Evolutionary conservation across 2,329 filamentous ascomycete species (phyloP).

Genomic region (Venturia pyrina): DNA sequence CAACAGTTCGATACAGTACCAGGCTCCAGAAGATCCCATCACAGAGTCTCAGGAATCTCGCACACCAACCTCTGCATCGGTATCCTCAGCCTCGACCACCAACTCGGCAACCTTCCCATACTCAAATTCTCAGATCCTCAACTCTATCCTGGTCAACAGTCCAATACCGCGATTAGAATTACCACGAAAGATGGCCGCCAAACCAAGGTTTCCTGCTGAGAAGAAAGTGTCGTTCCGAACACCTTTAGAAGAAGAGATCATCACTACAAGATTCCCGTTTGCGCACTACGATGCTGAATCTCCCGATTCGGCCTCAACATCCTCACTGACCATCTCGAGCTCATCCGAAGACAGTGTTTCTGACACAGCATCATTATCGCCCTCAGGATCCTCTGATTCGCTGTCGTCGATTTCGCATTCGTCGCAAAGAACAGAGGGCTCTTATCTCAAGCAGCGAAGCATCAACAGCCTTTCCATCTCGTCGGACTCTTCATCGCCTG

Average conservation of each 20-base stretch:
- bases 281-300: slow-evolving; percentile 46
- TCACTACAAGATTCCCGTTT: slow-evolving; percentile 43
- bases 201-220: slow-evolving; percentile 38
- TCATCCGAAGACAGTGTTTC: not conserved
- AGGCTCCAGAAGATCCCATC: slow-evolving; percentile 9
- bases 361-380: not conserved
- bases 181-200: slow-evolving; percentile 19
- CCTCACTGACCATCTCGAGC: slow-evolving; percentile 19
- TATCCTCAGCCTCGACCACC: slow-evolving; percentile 24
- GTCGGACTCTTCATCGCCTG: slow-evolving; percentile 19
- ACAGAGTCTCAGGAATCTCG: slow-evolving; percentile 16
- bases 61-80: slow-evolving; percentile 23
- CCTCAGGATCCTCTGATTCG: slow-evolving; percentile 16
- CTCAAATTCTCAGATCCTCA: slow-evolving; percentile 34
- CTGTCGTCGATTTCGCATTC: slow-evolving; percentile 10
- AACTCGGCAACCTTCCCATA: slow-evolving; percentile 35
- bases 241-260: slow-evolving; percentile 49
- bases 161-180: slow-evolving; percentile 27
- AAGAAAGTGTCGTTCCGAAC: slow-evolving; percentile 49
- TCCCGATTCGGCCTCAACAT: slow-evolving; percentile 28
- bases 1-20: slow-evolving; percentile 19
- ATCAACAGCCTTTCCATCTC: not conserved
- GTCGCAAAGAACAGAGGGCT: slow-evolving; percentile 1
- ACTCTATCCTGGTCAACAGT: slow-evolving; percentile 37
- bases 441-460: slow-evolving; percentile 2